These are phyloP conservation scores for Thraustochytrium striatum DNA, from an alignment of 352 stramenopile genomes.

Conservation along the genomic window DNA sequence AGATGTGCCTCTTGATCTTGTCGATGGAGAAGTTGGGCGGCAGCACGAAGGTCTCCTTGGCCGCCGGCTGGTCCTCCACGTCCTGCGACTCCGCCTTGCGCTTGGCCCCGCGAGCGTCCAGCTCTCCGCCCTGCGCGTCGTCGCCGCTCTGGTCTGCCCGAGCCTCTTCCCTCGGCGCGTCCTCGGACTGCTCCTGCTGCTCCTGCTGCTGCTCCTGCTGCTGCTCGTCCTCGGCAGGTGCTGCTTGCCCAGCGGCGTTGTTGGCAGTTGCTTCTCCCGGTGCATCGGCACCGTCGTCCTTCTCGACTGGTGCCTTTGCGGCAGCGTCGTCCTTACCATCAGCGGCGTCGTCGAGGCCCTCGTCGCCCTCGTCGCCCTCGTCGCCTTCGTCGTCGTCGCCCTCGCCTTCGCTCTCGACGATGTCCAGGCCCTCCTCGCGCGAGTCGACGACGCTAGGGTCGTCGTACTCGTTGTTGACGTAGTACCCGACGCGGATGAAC, in stretches of 20 bases:
- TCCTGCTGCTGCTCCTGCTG: background rate
- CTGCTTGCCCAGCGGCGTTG: background rate
- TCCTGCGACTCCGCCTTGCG: conserved; percentile 76
- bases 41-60: conserved; percentile 81
- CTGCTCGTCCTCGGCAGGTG: background rate
- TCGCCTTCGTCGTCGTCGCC: conserved; percentile 32
- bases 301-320: conserved; percentile 49
- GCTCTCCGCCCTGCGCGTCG: conserved; percentile 83
- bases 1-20: conserved; percentile 71
- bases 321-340: background rate
- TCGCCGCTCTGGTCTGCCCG: conserved; percentile 76
- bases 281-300: background rate
- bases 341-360: background rate
- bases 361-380: conserved; percentile 30
- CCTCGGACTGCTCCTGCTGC: background rate
- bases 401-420: conserved; percentile 21
- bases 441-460: conserved; percentile 50
- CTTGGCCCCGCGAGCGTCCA: conserved; percentile 75
- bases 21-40: conserved; percentile 85
- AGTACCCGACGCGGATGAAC: conserved; percentile 95
- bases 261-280: background rate
- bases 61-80: conserved; percentile 74
- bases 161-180: conserved; percentile 59
- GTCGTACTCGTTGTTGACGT: conserved; percentile 98
- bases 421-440: conserved; percentile 12